These are phyloP conservation scores for Annona cherimola DNA, from an alignment of 164 flowering plant species.

Conservation along the genomic window DNA sequence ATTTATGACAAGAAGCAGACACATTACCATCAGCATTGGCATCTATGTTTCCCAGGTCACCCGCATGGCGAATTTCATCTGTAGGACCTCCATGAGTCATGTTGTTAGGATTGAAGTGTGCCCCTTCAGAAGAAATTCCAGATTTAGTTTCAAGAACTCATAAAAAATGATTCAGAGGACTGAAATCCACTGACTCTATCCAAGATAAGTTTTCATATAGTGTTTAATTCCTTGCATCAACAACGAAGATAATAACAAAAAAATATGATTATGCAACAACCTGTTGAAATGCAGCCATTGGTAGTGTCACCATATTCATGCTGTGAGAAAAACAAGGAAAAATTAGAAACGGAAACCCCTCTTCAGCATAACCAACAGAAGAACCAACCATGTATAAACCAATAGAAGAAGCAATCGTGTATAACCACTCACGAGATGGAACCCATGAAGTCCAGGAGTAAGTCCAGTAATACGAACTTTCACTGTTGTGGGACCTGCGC, in stretches of 20 bases:
- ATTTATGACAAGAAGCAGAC: slow-evolving; percentile 1
- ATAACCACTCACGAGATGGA: slow-evolving; percentile 55
- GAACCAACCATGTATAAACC: too few relatives aligned
- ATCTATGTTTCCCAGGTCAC: slow-evolving; percentile 99
- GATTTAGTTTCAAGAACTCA: neutral
- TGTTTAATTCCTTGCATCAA: neutral
- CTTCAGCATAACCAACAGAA: too few relatives aligned
- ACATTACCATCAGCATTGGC: slow-evolving; percentile 74
- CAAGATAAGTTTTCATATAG: neutral
- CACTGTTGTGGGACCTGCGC: slow-evolving; percentile 77
- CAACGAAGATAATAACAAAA: neutral
- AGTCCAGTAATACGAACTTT: slow-evolving; percentile 55
- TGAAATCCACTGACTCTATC: neutral
- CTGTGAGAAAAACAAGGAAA: slow-evolving; percentile 28
- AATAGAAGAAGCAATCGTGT: neutral
- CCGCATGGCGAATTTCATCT: slow-evolving; percentile 94
- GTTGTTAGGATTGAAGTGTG: slow-evolving; percentile 82
- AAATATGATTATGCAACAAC: slow-evolving; percentile 24
- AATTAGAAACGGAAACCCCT: neutral
- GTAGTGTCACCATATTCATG: slow-evolving; percentile 92
- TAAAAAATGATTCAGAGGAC: neutral
- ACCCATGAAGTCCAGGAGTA: slow-evolving; percentile 81
- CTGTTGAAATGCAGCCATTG: slow-evolving; percentile 95
- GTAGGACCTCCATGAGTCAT: slow-evolving; percentile 95
- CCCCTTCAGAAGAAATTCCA: slow-evolving; percentile 30